Evolutionary conservation across 805 yeast genomes (phyloP).

Genomic region (Monosporozyma servazzii): DNA sequence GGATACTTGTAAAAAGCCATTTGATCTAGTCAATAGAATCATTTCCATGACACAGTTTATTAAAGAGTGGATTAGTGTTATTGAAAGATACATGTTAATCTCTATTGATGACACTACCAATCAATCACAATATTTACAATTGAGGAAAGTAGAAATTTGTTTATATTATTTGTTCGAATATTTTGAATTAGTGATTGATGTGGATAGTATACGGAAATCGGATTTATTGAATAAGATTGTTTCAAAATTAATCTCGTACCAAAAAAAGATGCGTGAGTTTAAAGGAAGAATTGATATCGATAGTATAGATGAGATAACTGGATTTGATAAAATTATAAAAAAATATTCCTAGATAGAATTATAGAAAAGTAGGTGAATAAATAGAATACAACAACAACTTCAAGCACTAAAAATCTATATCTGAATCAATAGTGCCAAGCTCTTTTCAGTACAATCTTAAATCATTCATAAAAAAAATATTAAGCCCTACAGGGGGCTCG

Average conservation of each 20-base stretch:
- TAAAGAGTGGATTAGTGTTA: neutral
- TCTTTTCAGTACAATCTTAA: too few relatives aligned
- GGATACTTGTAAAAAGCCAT: neutral
- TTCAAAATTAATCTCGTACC: neutral
- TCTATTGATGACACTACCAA: neutral
- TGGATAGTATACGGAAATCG: neutral
- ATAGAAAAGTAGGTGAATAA: neutral
- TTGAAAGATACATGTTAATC: neutral
- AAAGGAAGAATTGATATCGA: neutral
- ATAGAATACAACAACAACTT: too few relatives aligned
- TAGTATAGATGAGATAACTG: neutral
- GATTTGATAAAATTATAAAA: neutral
- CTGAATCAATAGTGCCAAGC: neutral
- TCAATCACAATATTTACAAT: neutral
- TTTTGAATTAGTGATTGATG: neutral
- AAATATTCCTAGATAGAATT: neutral
- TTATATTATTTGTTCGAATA: conserved; percentile 1
- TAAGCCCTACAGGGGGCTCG: conserved; percentile 10
- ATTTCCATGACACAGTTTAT: conserved; percentile 1
- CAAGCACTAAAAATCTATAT: too few relatives aligned
- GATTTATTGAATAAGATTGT: neutral
- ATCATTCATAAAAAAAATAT: too few relatives aligned
- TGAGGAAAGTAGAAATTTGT: neutral
- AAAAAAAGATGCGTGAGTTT: neutral
- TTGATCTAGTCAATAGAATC: conserved; percentile 1